These are phyloP conservation scores for Colletotrichum destructivum DNA, from an alignment of 2,329 filamentous ascomycete genomes.

Conservation along the genomic window DNA sequence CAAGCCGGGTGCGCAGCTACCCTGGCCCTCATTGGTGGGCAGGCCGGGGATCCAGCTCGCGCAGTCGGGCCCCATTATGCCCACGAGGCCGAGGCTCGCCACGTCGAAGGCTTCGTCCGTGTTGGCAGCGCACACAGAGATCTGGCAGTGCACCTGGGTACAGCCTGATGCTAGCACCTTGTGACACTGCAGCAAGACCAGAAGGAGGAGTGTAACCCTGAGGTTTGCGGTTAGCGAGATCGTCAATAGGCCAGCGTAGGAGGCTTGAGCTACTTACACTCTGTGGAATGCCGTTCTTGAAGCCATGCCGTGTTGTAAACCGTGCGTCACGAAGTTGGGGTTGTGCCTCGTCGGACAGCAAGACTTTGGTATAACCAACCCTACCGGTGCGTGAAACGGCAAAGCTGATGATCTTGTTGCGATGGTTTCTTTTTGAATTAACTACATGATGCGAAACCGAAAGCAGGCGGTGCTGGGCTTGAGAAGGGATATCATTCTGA, in stretches of 20 bases:
- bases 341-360: too few species aligned
- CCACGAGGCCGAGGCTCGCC: slow-evolving; percentile 27
- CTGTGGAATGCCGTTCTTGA: neutral
- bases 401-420: too few species aligned
- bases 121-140: slow-evolving; percentile 26
- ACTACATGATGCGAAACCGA: too few species aligned
- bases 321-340: too few species aligned
- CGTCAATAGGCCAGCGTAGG: neutral
- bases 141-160: slow-evolving; percentile 19
- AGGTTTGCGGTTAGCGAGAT: neutral
- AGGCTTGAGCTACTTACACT: neutral
- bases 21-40: slow-evolving; percentile 9
- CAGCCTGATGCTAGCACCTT: neutral
- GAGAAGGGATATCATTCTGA: too few species aligned
- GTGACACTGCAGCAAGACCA: neutral
- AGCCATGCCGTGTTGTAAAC: neutral
- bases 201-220: slow-evolving; percentile 2
- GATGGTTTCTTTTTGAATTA: too few species aligned
- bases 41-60: slow-evolving; percentile 13
- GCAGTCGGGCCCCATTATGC: slow-evolving; percentile 34
- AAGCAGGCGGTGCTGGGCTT: too few species aligned
- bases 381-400: too few species aligned
- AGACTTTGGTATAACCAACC: too few species aligned
- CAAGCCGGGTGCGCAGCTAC: neutral
- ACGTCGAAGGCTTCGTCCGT: slow-evolving; percentile 22